Percentiles rank a stretch among this genome's conserved stretches.
Evolutionary conservation across 169 alveolate genomes (phyloP).

Genomic region (Cystoisospora suis): DNA sequence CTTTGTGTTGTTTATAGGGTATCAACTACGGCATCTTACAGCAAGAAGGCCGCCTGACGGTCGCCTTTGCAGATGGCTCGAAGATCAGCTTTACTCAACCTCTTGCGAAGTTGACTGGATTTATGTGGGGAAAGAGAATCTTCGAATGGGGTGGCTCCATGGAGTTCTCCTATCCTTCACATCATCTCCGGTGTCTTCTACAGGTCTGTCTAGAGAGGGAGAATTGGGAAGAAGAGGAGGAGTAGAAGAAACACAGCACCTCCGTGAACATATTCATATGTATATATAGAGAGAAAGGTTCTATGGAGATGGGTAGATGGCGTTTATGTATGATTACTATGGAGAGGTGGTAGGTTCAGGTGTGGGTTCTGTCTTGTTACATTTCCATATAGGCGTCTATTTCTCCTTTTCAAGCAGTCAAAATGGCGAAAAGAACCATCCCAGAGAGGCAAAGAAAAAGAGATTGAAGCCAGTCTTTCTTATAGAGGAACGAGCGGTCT

Average conservation of each 20-base stretch:
- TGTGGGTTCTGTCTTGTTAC: too few species aligned
- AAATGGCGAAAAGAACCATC: too few species aligned
- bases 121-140: not conserved
- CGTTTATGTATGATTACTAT: too few species aligned
- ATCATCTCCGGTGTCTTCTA: not conserved
- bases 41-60: conserved; percentile 7
- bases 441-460: too few species aligned
- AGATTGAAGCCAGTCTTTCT: too few species aligned
- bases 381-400: too few species aligned
- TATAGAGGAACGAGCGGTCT: too few species aligned
- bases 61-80: not conserved
- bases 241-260: too few species aligned
- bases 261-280: not conserved
- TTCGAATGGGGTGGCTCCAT: not conserved
- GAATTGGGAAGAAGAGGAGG: not conserved
- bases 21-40: conserved; percentile 2
- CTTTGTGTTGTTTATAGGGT: too few species aligned
- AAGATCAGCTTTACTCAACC: not conserved
- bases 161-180: not conserved
- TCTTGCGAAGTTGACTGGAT: not conserved
- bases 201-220: not conserved
- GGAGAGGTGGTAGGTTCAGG: too few species aligned
- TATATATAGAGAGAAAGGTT: not conserved
- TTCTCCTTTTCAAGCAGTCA: too few species aligned
- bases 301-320: too few species aligned